phyloP scores from a whole-genome alignment of 1,284 basidiomycete genomes.

The Austroboletus niveus region DNA sequence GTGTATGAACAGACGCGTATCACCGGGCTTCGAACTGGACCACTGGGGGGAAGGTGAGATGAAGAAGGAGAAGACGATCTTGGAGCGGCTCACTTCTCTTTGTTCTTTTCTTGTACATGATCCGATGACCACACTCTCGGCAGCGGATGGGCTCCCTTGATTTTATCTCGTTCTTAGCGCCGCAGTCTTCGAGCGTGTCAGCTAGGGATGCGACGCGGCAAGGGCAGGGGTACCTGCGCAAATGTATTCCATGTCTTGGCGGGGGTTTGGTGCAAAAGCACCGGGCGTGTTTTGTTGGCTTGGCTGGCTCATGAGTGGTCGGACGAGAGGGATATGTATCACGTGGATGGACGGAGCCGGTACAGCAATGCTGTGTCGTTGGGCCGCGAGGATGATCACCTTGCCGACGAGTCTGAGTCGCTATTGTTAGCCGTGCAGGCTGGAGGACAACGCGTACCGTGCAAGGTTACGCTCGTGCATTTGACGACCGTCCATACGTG shows the following conservation, averaged over 20 bases:
- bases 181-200: slow-evolving; percentile 69
- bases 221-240: slow-evolving; percentile 70
- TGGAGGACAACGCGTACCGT: slow-evolving; percentile 35
- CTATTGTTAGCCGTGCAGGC: slow-evolving; percentile 36
- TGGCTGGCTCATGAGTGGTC: slow-evolving; percentile 30
- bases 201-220: neutral
- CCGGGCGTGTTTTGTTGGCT: slow-evolving; percentile 19
- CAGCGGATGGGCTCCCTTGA: slow-evolving; percentile 95
- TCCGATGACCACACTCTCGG: slow-evolving; percentile 95
- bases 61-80: slow-evolving; percentile 8
- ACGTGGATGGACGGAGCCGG: slow-evolving; percentile 16
- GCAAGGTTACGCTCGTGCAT: slow-evolving; percentile 44
- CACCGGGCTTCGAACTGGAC: slow-evolving; percentile 87
- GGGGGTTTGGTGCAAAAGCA: slow-evolving; percentile 38
- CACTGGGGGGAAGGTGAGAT: slow-evolving; percentile 47
- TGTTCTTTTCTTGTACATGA: slow-evolving; percentile 99
- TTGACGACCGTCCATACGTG: slow-evolving; percentile 35
- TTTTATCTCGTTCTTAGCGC: slow-evolving; percentile 90
- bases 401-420: slow-evolving; percentile 31
- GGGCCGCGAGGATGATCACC: slow-evolving; percentile 26
- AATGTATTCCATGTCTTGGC: slow-evolving; percentile 84
- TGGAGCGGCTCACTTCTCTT: slow-evolving; percentile 69
- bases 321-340: neutral
- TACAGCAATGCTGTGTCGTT: slow-evolving; percentile 22
- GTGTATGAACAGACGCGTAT: slow-evolving; percentile 2